Conservation (phyloP, 441 rosid species). For the Rhodomyrtus psidioides region DNA sequence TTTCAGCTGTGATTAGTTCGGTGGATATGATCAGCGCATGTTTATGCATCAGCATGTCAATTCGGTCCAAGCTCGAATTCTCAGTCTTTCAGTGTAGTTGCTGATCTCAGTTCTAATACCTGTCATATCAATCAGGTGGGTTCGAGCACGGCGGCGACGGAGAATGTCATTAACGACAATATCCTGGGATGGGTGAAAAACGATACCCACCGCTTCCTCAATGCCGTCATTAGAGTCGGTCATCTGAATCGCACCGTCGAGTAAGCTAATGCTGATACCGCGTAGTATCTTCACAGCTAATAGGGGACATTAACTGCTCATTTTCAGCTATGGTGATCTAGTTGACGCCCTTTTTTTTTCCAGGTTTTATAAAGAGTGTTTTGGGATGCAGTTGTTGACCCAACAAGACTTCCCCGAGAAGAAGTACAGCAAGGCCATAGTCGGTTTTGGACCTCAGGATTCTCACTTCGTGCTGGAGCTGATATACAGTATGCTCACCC, state of each 20-base stretch:
- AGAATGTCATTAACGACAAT: background rate
- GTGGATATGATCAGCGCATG: background rate
- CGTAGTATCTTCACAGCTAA: background rate
- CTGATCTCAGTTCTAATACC: background rate
- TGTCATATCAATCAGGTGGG: background rate
- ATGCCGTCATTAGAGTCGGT: slow-evolving; percentile 4
- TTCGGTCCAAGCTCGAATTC: background rate
- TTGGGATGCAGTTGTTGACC: slow-evolving; percentile 11
- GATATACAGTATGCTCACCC: background rate
- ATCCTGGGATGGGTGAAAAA: slow-evolving; percentile 6
- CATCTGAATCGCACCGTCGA: slow-evolving; percentile 1
- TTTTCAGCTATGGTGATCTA: background rate
- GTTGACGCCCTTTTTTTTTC: background rate
- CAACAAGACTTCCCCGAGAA: background rate
- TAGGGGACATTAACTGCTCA: background rate
- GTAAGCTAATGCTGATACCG: background rate
- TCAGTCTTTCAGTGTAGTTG: background rate
- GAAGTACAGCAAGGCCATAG: slow-evolving; percentile 1
- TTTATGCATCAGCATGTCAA: background rate
- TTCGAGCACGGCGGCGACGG: background rate
- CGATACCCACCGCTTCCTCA: slow-evolving; percentile 2
- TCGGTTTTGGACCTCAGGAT: slow-evolving; percentile 6
- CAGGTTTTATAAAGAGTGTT: slow-evolving; percentile 10
- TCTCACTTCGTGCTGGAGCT: slow-evolving; percentile 6
- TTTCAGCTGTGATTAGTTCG: background rate